Evolutionary conservation across 2,329 filamentous ascomycete species (phyloP).

Genomic region (Aspergillus jensenii): DNA sequence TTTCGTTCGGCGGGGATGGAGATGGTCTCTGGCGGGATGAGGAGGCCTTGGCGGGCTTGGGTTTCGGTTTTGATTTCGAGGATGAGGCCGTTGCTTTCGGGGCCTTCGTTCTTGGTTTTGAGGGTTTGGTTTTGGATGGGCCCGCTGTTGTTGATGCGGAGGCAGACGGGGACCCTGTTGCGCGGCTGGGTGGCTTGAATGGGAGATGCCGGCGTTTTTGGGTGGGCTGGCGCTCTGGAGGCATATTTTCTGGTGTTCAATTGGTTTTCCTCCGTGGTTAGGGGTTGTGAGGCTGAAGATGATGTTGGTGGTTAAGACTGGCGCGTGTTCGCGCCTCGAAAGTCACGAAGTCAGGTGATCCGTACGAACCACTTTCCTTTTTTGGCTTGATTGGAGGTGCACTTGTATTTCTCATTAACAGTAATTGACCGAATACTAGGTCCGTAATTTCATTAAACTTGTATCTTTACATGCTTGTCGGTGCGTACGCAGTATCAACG

Average conservation of each 20-base stretch:
- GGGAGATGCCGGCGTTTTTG: slow-evolving; percentile 41
- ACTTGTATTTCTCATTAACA: not conserved
- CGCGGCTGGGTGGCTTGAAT: slow-evolving; percentile 46
- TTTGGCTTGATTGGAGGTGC: not conserved
- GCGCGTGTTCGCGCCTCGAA: not conserved
- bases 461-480: not conserved
- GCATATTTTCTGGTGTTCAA: slow-evolving; percentile 18
- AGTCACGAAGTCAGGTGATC: slow-evolving; percentile 2
- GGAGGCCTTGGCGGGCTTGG: slow-evolving; percentile 1
- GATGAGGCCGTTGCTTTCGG: slow-evolving; percentile 13
- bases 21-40: slow-evolving; percentile 14
- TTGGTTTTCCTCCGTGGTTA: not conserved
- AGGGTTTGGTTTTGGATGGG: slow-evolving; percentile 15
- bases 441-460: not conserved
- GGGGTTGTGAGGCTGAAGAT: not conserved
- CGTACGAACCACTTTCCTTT: not conserved
- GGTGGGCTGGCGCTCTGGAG: slow-evolving; percentile 28
- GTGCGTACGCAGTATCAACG: not conserved
- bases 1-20: slow-evolving; percentile 2
- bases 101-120: slow-evolving; percentile 17
- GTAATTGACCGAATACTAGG: not conserved
- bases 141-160: slow-evolving; percentile 23
- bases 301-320: not conserved
- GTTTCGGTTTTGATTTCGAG: slow-evolving; percentile 12
- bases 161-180: slow-evolving; percentile 12